Evolutionary conservation across 495 filamentous ascomycete genomes (phyloP).

Genomic region (Cladorrhinum samala): DNA sequence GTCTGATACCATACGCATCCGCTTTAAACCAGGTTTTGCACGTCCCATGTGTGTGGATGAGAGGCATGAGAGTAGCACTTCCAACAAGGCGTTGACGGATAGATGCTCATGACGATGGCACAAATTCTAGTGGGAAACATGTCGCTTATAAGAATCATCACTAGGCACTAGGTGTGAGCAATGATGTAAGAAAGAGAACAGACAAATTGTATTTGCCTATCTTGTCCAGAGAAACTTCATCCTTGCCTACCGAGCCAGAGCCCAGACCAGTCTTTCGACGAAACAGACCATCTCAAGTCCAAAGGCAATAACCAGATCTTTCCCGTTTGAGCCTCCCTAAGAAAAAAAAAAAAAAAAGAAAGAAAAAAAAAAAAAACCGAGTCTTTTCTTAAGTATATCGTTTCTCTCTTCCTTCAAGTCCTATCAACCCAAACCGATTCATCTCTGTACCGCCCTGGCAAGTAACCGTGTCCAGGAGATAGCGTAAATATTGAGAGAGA

Average conservation of each 20-base stretch:
- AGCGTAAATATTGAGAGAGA: too few species aligned
- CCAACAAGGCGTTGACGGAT: too few species aligned
- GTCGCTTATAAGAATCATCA: too few species aligned
- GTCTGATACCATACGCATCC: too few species aligned
- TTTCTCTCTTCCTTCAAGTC: background rate
- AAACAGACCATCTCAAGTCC: background rate
- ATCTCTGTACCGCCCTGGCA: background rate
- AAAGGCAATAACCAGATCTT: background rate
- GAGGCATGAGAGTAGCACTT: too few species aligned
- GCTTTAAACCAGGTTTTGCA: too few species aligned
- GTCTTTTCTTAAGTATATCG: background rate
- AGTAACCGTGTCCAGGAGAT: background rate
- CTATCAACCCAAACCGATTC: background rate
- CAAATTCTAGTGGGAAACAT: too few species aligned
- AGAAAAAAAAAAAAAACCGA: background rate
- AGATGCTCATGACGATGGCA: too few species aligned
- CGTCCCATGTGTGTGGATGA: too few species aligned
- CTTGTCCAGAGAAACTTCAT: background rate
- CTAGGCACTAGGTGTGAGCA: too few species aligned
- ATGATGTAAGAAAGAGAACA: too few species aligned
- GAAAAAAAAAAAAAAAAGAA: background rate
- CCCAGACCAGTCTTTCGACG: background rate
- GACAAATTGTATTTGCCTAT: too few species aligned
- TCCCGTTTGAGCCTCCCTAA: background rate
- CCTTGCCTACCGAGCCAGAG: background rate